Base-by-base conservation (phyloP, 1,284 basidiomycete genomes). In the Nidula niveotomentosa region DNA sequence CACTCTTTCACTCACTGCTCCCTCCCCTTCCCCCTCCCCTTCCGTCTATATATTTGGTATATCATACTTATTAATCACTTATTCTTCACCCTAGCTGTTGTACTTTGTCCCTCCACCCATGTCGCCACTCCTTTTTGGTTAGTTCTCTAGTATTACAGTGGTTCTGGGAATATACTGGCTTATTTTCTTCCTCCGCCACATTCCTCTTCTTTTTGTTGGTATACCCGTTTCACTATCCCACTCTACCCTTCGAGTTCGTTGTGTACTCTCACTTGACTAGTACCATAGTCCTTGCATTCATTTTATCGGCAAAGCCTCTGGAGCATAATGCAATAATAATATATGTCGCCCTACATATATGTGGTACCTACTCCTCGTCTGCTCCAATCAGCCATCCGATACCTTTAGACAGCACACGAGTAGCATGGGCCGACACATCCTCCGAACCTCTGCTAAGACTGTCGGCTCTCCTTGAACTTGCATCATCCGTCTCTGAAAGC, bases 331-430 rank as follows among this genome's bases (percentile, higher is more conserved):
- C 23, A 23, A 23, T 23, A 23, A 23, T 23, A 23, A 23, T 23
- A 23, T 23, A 23, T 23, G 23, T 23, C 23, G 23, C 4, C 23
- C 23, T 23, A 23, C 23, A 41, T 10, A 33, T 37, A 41, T 37
- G 48, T 44, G 30, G 18, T 52, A 54, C 41, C 48, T 57, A 46
- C 41, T 51, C 55, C 18, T 53, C 84, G 54, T 93, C 91, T 15
- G 86, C 88, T 36, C 92, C 93, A 59, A 94, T 88, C 34, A 94
- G 75, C 92, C 92, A 94, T 7, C 91, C 91, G 50, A 94, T 88
- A 10, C 92, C 93, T 64, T 87, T 86, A 48, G 90, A 88, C 37
- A 94, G 69, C 15, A 83, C 88, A 39, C 86, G 81, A 46, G 83
- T 84, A 8, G 91, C 90, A 60, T 90, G 87, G 5, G 78, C 71